phyloP scores from a whole-genome alignment of 257 asterid species.

The Fraxinus cuspidata region DNA sequence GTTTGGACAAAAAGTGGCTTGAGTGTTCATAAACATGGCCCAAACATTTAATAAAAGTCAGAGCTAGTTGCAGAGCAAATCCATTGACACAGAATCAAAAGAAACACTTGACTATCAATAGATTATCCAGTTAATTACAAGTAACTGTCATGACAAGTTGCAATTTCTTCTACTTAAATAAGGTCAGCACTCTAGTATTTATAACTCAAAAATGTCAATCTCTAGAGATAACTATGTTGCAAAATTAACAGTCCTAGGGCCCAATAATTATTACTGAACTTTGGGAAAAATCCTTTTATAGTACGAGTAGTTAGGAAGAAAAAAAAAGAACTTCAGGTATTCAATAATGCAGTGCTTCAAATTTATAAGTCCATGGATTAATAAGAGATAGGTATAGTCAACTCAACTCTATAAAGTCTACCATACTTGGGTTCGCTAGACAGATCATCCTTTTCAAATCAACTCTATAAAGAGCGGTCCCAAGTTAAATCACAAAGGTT shows the following conservation, averaged over 20 bases:
- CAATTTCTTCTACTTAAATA: not conserved
- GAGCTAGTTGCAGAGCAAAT: not conserved
- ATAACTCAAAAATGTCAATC: not conserved
- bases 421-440: not conserved
- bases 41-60: not conserved
- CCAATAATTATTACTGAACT: not conserved
- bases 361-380: not conserved
- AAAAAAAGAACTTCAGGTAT: not conserved
- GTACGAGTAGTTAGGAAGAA: not conserved
- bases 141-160: not conserved
- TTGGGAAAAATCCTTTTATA: not conserved
- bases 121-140: not conserved
- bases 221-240: not conserved
- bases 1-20: too few relatives aligned
- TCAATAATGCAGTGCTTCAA: not conserved
- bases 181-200: not conserved
- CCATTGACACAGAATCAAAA: conserved; percentile 1
- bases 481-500: not conserved
- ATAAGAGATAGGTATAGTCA: not conserved
- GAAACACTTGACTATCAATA: not conserved
- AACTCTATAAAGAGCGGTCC: not conserved
- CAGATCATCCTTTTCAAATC: not conserved
- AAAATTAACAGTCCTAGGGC: not conserved
- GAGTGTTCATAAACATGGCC: too few relatives aligned
- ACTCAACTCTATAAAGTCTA: not conserved